Percentiles rank a stretch among this genome's conserved stretches.
phyloP scores from a whole-genome alignment of 2,329 filamentous ascomycete species.

The Hirsutella thompsonii region DNA sequence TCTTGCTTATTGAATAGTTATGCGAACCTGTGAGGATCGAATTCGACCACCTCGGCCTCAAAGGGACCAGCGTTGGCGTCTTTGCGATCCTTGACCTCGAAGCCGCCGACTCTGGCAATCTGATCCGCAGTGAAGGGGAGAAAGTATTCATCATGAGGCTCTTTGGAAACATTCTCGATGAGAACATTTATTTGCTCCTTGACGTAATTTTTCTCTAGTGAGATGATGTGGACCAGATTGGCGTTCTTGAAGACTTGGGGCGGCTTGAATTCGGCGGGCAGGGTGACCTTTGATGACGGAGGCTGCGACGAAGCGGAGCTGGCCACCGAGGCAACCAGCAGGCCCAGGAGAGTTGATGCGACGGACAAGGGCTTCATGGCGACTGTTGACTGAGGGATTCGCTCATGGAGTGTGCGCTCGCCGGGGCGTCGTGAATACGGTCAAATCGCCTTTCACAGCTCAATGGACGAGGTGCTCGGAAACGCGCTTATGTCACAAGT shows the following conservation, averaged over 20 bases:
- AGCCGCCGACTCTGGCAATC: constrained; percentile 64
- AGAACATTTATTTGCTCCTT: constrained; percentile 90
- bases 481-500: too few species aligned
- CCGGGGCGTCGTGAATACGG: constrained; percentile 7
- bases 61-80: constrained; percentile 56
- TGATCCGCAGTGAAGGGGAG: constrained; percentile 69
- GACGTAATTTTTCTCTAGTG: constrained; percentile 83
- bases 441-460: not conserved
- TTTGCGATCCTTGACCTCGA: constrained; percentile 92
- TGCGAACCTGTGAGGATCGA: constrained; percentile 43
- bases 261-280: constrained; percentile 62
- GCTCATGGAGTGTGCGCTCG: constrained; percentile 20
- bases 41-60: constrained; percentile 53
- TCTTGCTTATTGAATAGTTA: not conserved
- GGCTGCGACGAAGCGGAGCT: constrained; percentile 18
- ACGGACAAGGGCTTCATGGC: constrained; percentile 31
- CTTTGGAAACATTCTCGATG: constrained; percentile 71
- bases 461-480: not conserved
- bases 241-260: constrained; percentile 87
- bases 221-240: constrained; percentile 82
- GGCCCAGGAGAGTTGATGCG: constrained; percentile 45
- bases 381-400: constrained; percentile 11
- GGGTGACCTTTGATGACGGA: constrained; percentile 43
- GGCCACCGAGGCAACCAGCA: constrained; percentile 35
- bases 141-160: constrained; percentile 82